Percentiles rank a stretch among this genome's conserved stretches.
phyloP scores from a whole-genome alignment of 331 rosid species.

The Malus hybrid region DNA sequence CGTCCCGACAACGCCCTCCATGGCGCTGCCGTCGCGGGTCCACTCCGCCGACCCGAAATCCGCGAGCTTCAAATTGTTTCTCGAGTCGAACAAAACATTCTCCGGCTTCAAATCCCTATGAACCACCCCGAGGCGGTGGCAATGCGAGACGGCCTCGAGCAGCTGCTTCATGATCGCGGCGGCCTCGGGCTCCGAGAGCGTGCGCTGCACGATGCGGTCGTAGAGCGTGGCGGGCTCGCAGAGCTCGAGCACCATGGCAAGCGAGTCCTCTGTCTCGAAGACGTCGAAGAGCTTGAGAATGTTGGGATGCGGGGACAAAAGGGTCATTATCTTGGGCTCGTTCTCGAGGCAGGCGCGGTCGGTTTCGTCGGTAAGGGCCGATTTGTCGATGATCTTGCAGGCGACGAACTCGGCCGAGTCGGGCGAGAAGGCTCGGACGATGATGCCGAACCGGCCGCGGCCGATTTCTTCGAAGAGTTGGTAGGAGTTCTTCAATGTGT shows the following conservation, averaged over 20 bases:
- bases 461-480: constrained; percentile 60
- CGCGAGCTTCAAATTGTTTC: constrained; percentile 44
- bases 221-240: constrained; percentile 53
- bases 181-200: constrained; percentile 44
- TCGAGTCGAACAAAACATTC: constrained; percentile 52
- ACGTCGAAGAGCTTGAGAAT: constrained; percentile 40
- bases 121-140: constrained; percentile 54
- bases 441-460: constrained; percentile 65
- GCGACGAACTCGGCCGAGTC: constrained; percentile 35
- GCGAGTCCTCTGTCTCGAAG: constrained; percentile 36
- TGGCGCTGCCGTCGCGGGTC: constrained; percentile 31
- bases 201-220: constrained; percentile 43
- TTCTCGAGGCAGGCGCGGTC: constrained; percentile 63
- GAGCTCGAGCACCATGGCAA: constrained; percentile 52
- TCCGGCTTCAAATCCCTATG: constrained; percentile 79
- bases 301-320: constrained; percentile 60
- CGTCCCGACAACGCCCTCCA: constrained; percentile 67
- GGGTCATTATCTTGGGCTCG: constrained; percentile 64
- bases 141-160: constrained; percentile 47
- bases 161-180: constrained; percentile 37
- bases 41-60: constrained; percentile 87
- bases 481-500: constrained; percentile 39
- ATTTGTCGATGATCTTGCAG: constrained; percentile 57
- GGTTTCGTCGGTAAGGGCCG: constrained; percentile 35
- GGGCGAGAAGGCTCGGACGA: constrained; percentile 45